These are phyloP conservation scores for Saitozyma podzolica DNA, from an alignment of 768 basidiomycete genomes.

Conservation along the genomic window DNA sequence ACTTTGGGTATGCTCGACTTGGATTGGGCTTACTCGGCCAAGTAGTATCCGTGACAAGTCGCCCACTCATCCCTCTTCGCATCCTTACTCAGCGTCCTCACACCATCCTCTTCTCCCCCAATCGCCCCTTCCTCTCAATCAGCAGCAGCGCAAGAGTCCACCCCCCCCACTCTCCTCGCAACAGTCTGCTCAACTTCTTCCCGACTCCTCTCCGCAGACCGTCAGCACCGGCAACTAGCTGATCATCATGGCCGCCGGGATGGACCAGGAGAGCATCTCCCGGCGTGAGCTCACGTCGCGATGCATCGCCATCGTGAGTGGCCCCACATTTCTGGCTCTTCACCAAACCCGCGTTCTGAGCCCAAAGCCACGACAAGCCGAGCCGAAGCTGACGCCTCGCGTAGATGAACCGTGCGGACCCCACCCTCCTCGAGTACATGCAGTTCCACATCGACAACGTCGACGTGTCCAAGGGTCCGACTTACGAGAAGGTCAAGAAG, in stretches of 20 bases:
- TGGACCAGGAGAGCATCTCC: conserved; percentile 40
- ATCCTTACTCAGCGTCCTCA: no score
- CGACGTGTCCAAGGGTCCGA: conserved; percentile 75
- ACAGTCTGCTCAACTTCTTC: no score
- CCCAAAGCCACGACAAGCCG: not conserved
- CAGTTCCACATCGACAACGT: conserved; percentile 88
- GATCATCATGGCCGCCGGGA: conserved; percentile 26
- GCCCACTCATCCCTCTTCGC: no score
- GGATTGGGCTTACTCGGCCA: no score
- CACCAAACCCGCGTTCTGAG: not conserved
- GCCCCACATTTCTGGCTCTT: not conserved
- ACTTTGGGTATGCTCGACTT: no score
- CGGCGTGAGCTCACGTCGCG: conserved; percentile 68
- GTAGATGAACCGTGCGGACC: conserved; percentile 89
- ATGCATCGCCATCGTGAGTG: conserved; percentile 74
- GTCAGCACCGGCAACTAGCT: not conserved
- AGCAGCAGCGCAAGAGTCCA: no score
- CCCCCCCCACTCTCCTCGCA: no score
- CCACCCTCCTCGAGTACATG: conserved; percentile 81
- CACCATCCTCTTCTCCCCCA: no score
- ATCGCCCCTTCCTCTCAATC: no score
- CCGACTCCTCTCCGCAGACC: no score
- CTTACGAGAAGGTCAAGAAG: conserved; percentile 91
- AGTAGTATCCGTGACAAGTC: no score
- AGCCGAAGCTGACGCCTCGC: not conserved